phyloP scores from a whole-genome alignment of 345 rosid genomes.

The Bretschneidera sinensis region DNA sequence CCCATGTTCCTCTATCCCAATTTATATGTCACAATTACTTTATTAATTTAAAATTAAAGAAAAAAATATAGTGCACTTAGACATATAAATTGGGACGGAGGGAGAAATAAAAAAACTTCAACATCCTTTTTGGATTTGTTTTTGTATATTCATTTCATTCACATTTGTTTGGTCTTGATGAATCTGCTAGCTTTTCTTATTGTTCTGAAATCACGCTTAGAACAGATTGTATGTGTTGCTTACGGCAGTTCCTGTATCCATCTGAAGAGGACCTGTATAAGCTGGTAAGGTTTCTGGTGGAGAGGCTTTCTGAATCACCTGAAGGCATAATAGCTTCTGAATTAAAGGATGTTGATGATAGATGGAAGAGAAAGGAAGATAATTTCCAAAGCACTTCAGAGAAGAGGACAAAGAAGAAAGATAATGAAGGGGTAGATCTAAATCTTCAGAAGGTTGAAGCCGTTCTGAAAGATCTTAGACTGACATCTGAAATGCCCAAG shows the following conservation, averaged over 20 bases:
- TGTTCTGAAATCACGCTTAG: slow-evolving; percentile 48
- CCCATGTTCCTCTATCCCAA: no score
- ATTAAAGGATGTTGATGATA: slow-evolving; percentile 19
- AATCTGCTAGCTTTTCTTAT: slow-evolving; percentile 22
- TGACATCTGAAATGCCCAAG: slow-evolving; percentile 28
- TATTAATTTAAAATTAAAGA: no score
- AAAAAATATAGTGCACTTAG: no score
- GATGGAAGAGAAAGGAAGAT: slow-evolving; percentile 19
- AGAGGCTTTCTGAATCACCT: slow-evolving; percentile 48
- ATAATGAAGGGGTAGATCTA: slow-evolving; percentile 33
- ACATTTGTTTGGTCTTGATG: slow-evolving; percentile 1
- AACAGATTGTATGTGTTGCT: slow-evolving; percentile 65
- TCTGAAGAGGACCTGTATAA: slow-evolving; percentile 60
- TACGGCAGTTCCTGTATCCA: slow-evolving; percentile 82
- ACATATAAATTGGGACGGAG: no score
- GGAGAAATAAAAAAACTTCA: no score
- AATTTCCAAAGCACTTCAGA: slow-evolving; percentile 9
- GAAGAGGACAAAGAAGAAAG: slow-evolving; percentile 17
- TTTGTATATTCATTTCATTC: no score
- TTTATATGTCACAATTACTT: no score
- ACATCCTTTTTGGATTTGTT: no score
- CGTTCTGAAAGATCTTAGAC: slow-evolving; percentile 38
- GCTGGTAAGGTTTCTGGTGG: slow-evolving; percentile 67
- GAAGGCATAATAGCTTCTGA: slow-evolving; percentile 25
- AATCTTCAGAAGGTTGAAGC: slow-evolving; percentile 39